A percentile compares a stretch with the other conserved stretches of the same genome.
phyloP scores from a whole-genome alignment of 176 grass and related monocot species.

The Ensete glaucum region DNA sequence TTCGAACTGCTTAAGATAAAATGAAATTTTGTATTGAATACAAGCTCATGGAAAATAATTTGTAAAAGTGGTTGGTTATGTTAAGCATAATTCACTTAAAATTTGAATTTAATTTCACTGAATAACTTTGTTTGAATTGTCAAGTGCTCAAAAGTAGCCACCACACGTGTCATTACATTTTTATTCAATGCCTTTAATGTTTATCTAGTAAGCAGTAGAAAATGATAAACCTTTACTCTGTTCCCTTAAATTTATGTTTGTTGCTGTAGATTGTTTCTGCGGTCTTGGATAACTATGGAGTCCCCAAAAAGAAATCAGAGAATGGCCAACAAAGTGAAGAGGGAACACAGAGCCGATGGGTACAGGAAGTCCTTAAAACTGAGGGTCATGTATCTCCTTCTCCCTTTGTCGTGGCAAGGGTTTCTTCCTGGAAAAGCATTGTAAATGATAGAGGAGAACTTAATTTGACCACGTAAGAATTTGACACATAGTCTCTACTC shows the following conservation, averaged over 20 bases:
- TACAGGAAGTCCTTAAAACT: slow-evolving; percentile 51
- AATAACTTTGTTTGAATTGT: not conserved
- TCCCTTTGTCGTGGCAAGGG: slow-evolving; percentile 38
- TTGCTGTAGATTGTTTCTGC: slow-evolving; percentile 62
- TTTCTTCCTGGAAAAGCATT: slow-evolving; percentile 70
- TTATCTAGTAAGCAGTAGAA: not conserved
- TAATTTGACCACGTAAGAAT: slow-evolving; percentile 57
- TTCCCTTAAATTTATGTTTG: not conserved
- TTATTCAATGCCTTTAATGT: not conserved
- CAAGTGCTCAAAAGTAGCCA: not conserved
- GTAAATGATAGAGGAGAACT: slow-evolving; percentile 56
- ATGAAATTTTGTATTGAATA: too few relatives aligned
- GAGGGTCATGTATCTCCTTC: slow-evolving; percentile 39
- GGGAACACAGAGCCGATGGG: slow-evolving; percentile 29
- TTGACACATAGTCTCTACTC: slow-evolving; percentile 12
- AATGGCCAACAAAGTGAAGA: slow-evolving; percentile 1
- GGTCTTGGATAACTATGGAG: slow-evolving; percentile 75
- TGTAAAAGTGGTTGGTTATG: not conserved
- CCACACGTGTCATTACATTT: not conserved
- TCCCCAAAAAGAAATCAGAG: slow-evolving; percentile 27
- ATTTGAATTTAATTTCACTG: not conserved
- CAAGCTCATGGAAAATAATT: too few relatives aligned
- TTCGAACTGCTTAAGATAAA: too few relatives aligned
- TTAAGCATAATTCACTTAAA: not conserved
- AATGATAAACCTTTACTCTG: not conserved